These are phyloP conservation scores for Trypanosoma brucei DNA, from an alignment of 208 protist genomes.

Conservation along the genomic window DNA sequence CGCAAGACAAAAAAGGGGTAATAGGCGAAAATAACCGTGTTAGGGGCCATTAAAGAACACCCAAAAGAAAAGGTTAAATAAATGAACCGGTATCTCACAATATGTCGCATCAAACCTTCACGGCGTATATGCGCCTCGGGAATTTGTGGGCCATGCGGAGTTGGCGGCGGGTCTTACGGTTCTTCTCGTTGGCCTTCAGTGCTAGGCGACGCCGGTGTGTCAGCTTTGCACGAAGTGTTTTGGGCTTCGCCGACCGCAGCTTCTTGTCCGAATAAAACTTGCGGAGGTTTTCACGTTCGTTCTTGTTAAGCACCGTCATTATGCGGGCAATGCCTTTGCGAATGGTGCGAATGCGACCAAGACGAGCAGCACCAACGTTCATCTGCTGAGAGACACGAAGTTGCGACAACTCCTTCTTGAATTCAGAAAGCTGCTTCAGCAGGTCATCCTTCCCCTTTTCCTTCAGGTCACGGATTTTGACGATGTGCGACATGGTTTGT, in stretches of 20 bases:
- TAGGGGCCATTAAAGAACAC: neutral
- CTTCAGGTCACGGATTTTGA: constrained; percentile 89
- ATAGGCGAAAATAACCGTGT: too few species aligned
- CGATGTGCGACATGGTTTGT: constrained; percentile 74
- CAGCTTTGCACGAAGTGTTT: constrained; percentile 80
- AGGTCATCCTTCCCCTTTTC: constrained; percentile 96
- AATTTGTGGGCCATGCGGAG: constrained; percentile 70
- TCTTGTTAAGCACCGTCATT: constrained; percentile 97
- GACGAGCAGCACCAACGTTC: constrained; percentile 82
- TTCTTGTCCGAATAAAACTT: constrained; percentile 93
- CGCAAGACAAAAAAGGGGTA: too few species aligned
- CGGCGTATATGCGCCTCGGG: constrained; percentile 86
- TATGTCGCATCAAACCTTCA: constrained; percentile 68
- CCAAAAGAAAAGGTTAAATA: constrained; percentile 6
- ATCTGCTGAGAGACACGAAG: constrained; percentile 96
- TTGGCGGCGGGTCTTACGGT: constrained; percentile 84
- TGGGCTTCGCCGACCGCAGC: constrained; percentile 71
- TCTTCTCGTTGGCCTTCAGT: constrained; percentile 85
- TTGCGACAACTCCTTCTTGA: constrained; percentile 97
- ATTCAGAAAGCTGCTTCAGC: constrained; percentile 93
- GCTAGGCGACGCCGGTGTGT: constrained; percentile 85
- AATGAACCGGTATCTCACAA: constrained; percentile 1
- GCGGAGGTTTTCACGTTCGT: constrained; percentile 87
- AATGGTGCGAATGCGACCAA: constrained; percentile 95
- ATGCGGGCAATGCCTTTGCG: constrained; percentile 96